Percentiles rank a stretch among this genome's conserved stretches.
phyloP scores from a whole-genome alignment of 2,329 filamentous ascomycete genomes.

The Laburnicola sp. region DNA sequence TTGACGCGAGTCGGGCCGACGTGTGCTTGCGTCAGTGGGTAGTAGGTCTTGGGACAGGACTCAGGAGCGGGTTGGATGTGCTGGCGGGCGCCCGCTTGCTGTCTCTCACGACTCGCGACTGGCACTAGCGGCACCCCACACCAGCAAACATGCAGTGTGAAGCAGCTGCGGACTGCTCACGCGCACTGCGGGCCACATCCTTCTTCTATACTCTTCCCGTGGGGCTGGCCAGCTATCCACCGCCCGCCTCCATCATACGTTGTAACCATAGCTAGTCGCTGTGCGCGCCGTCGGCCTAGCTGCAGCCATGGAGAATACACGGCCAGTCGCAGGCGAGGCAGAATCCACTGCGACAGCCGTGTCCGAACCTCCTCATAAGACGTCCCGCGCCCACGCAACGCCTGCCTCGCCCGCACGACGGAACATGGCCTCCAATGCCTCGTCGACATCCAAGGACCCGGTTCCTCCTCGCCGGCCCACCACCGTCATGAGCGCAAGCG shows the following conservation, averaged over 20 bases:
- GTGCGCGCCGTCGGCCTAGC: background rate
- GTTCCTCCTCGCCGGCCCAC: constrained; percentile 35
- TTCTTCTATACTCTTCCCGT: background rate
- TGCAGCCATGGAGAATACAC: constrained; percentile 2
- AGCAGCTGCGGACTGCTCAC: background rate
- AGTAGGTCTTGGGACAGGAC: background rate
- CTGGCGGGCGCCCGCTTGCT: constrained; percentile 2
- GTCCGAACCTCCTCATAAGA: constrained; percentile 8
- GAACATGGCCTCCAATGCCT: constrained; percentile 39
- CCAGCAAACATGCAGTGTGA: background rate
- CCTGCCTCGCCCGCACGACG: constrained; percentile 35
- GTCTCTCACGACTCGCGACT: background rate
- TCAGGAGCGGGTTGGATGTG: constrained; percentile 1
- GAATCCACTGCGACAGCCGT: background rate
- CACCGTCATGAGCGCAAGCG: constrained; percentile 15
- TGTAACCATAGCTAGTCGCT: background rate
- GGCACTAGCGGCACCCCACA: constrained; percentile 1
- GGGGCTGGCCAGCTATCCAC: background rate
- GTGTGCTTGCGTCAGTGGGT: constrained; percentile 5
- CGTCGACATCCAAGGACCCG: constrained; percentile 32
- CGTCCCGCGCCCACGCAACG: constrained; percentile 28
- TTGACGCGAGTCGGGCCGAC: background rate
- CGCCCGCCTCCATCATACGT: background rate
- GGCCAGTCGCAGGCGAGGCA: constrained; percentile 5
- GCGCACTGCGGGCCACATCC: background rate